Evolutionary conservation across 2,329 filamentous ascomycete species (phyloP).

Genomic region (Blastomyces percursus): DNA sequence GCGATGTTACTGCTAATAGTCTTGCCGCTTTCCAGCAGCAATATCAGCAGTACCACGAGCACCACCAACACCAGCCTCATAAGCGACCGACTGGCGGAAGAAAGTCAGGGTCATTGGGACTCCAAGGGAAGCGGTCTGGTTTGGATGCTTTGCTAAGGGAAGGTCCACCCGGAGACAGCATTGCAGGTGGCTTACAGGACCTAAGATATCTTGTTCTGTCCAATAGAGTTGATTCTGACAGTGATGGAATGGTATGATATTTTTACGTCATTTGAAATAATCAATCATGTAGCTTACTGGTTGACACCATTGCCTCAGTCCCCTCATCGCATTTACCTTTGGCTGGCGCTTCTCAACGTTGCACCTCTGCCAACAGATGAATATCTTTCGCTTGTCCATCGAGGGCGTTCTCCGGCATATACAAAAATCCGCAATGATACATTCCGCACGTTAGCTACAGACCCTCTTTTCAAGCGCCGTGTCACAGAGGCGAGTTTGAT

Average conservation of each 20-base stretch:
- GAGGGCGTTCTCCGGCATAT: slow-evolving; percentile 87
- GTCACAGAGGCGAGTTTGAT: slow-evolving; percentile 95
- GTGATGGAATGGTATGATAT: slow-evolving; percentile 41
- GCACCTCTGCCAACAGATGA: slow-evolving; percentile 73
- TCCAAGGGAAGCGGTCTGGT: slow-evolving; percentile 38
- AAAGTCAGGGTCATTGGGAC: slow-evolving; percentile 35
- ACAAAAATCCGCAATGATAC: slow-evolving; percentile 98
- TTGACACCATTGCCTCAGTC: slow-evolving; percentile 48
- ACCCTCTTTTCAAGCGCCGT: slow-evolving; percentile 89
- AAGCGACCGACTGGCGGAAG: slow-evolving; percentile 22
- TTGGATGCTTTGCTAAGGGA: slow-evolving; percentile 70
- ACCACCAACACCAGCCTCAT: background rate
- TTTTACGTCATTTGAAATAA: background rate
- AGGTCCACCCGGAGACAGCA: slow-evolving; percentile 61
- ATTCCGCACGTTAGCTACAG: slow-evolving; percentile 89
- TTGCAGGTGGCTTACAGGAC: slow-evolving; percentile 34
- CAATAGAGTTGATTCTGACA: slow-evolving; percentile 40
- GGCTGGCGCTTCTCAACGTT: slow-evolving; percentile 85
- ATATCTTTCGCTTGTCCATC: slow-evolving; percentile 82
- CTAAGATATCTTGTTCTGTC: slow-evolving; percentile 41
- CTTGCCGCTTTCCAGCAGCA: slow-evolving; percentile 16
- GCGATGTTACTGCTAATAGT: slow-evolving; percentile 49
- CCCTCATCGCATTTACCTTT: slow-evolving; percentile 84
- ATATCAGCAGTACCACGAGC: background rate
- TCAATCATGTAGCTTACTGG: slow-evolving; percentile 9